phyloP scores from a whole-genome alignment of 2,329 filamentous ascomycete genomes.

The Gnomoniopsis smithogilvyi region DNA sequence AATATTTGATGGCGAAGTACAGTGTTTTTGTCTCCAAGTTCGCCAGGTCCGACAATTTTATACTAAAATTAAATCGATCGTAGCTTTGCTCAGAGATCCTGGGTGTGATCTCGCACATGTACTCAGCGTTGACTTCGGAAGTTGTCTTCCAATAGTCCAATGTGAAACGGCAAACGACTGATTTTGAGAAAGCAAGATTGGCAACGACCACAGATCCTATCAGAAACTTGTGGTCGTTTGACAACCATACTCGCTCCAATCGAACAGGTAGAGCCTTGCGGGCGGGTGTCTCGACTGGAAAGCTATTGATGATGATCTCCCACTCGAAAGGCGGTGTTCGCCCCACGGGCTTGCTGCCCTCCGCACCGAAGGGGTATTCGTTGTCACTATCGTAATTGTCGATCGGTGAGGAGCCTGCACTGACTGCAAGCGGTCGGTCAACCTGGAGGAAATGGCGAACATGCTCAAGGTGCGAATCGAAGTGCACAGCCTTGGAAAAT shows the following conservation, averaged over 20 bases:
- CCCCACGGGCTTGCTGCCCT: conserved; percentile 41
- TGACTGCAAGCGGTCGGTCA: conserved; percentile 92
- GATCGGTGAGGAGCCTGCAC: conserved; percentile 86
- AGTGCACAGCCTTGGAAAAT: conserved; percentile 96
- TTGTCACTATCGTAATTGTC: conserved; percentile 82
- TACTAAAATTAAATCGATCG: conserved; percentile 91
- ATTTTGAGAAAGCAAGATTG: conserved; percentile 87
- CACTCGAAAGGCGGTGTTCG: conserved; percentile 66
- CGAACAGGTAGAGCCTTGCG: conserved; percentile 68
- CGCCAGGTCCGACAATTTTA: conserved; percentile 86
- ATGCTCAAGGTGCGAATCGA: conserved; percentile 93
- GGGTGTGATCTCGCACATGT: conserved; percentile 71
- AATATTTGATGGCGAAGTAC: conserved; percentile 88
- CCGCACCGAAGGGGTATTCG: conserved; percentile 79
- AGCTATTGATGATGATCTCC: conserved; percentile 84
- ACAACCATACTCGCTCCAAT: conserved; percentile 83
- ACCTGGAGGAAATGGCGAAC: conserved; percentile 94
- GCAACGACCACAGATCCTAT: conserved; percentile 80
- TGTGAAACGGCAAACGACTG: conserved; percentile 88
- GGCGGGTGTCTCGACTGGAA: conserved; percentile 64
- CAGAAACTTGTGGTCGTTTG: conserved; percentile 80
- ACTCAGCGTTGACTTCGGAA: conserved; percentile 90
- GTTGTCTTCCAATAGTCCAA: conserved; percentile 99
- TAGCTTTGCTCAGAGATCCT: conserved; percentile 62
- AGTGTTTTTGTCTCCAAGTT: conserved; percentile 92